Conservation (phyloP, 1,284 basidiomycete species). For the Pascua guehoae region DNA sequence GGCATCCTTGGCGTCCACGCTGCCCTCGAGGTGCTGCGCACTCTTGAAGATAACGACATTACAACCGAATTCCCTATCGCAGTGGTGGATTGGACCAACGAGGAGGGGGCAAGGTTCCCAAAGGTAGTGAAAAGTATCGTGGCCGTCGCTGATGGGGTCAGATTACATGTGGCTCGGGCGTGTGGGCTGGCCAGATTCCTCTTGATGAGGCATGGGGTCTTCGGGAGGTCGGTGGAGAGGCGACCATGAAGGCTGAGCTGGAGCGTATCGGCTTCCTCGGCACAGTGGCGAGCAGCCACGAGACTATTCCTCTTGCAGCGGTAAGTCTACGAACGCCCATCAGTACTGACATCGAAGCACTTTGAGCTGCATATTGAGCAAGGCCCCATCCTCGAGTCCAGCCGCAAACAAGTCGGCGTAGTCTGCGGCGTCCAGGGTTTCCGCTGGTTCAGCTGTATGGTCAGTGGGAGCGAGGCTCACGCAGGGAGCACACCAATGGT, state of each 20-base stretch:
- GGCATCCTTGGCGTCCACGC: conserved; percentile 33
- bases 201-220: background rate
- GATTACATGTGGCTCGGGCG: conserved; percentile 8
- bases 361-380: conserved; percentile 40
- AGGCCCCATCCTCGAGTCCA: conserved; percentile 28
- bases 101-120: conserved; percentile 20
- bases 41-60: conserved; percentile 13
- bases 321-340: no score
- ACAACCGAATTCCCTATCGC: conserved; percentile 16
- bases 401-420: conserved; percentile 12
- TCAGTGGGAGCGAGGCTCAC: conserved; percentile 24
- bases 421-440: conserved; percentile 30
- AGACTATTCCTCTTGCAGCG: conserved; percentile 23
- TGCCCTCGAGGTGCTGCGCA: conserved; percentile 23
- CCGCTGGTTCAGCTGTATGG: conserved; percentile 24
- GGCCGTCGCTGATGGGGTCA: no score
- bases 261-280: conserved; percentile 15
- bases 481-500: conserved; percentile 30
- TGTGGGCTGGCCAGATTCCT: conserved; percentile 22
- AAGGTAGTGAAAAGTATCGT: no score
- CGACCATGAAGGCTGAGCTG: conserved; percentile 10
- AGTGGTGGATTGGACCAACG: conserved; percentile 29
- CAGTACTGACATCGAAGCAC: no score
- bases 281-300: background rate
- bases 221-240: conserved; percentile 5